A percentile compares a stretch with the other conserved stretches of the same genome.
Evolutionary conservation across 2,329 filamentous ascomycete genomes (phyloP).

Genomic region (Neonectria neomacrospora): DNA sequence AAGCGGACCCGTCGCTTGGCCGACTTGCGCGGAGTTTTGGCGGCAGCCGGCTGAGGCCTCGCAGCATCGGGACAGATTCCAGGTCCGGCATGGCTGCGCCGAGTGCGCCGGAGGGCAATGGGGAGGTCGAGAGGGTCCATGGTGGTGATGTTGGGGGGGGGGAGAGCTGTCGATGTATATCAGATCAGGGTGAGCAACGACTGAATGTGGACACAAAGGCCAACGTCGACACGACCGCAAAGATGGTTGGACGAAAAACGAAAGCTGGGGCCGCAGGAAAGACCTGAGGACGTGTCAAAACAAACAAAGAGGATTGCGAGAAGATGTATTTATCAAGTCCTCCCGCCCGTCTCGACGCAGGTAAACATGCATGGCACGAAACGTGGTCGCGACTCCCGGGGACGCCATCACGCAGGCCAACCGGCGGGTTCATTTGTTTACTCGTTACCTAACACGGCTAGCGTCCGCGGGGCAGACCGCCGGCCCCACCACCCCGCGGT

Average conservation of each 20-base stretch:
- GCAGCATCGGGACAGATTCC: conserved; percentile 36
- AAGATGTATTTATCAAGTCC: conserved; percentile 26
- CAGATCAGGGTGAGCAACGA: conserved; percentile 6
- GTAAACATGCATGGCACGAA: conserved; percentile 32
- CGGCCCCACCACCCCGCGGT: conserved; percentile 42
- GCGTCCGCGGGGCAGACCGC: conserved; percentile 40
- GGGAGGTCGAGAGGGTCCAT: conserved; percentile 60
- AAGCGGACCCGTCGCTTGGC: conserved; percentile 66
- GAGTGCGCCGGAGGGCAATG: conserved; percentile 65
- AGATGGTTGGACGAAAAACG: conserved; percentile 16
- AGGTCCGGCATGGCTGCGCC: conserved; percentile 55
- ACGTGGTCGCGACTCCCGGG: conserved; percentile 27
- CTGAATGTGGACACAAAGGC: conserved; percentile 6
- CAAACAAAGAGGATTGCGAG: neutral
- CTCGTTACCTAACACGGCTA: conserved; percentile 56
- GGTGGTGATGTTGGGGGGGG: conserved; percentile 1
- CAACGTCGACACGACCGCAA: conserved; percentile 8
- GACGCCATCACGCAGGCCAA: conserved; percentile 22
- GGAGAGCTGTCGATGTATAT: neutral
- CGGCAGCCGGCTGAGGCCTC: conserved; percentile 24
- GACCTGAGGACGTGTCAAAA: conserved; percentile 1
- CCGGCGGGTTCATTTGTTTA: conserved; percentile 54
- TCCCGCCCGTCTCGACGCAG: neutral
- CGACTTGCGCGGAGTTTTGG: conserved; percentile 46
- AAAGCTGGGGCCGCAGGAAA: conserved; percentile 18